Percentiles rank a stretch among this genome's conserved stretches.
phyloP scores from a whole-genome alignment of 1,284 basidiomycete species.

The Marasmius tenuissimus region DNA sequence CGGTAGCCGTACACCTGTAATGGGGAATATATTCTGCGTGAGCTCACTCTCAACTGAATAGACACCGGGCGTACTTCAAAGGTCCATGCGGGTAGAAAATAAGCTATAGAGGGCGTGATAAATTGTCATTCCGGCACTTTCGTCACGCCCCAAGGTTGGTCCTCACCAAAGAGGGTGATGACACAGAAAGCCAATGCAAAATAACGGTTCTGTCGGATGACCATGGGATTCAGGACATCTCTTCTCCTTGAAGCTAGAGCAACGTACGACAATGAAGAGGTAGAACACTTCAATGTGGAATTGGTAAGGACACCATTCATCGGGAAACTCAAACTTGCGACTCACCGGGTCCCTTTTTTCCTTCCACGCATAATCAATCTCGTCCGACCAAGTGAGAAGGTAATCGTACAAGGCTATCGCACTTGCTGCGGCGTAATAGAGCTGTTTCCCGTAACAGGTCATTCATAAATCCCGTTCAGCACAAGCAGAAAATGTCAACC shows the following conservation, averaged over 20 bases:
- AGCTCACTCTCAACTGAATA: not conserved
- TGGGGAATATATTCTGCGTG: not conserved
- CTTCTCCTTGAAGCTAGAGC: not conserved
- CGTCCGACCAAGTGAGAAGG: constrained; percentile 21
- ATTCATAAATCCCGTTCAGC: not conserved
- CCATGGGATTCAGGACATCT: not conserved
- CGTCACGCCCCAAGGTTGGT: not conserved
- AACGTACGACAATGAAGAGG: constrained; percentile 15
- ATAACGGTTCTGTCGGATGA: constrained; percentile 20
- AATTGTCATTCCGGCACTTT: not conserved
- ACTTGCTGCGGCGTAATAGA: constrained; percentile 21
- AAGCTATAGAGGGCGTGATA: constrained; percentile 15
- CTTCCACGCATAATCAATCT: constrained; percentile 24
- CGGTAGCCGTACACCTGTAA: not conserved
- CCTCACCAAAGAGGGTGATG: constrained; percentile 24
- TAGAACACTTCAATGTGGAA: constrained; percentile 20
- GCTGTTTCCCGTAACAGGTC: not conserved
- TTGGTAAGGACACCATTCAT: not conserved
- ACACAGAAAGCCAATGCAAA: constrained; percentile 23
- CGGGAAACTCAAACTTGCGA: not conserved
- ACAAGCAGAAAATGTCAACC: not conserved
- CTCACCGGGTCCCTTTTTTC: constrained; percentile 20
- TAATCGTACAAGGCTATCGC: constrained; percentile 26
- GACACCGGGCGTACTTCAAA: constrained; percentile 15
- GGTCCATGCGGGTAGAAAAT: constrained; percentile 25